Conservation (phyloP, 805 yeast genomes). For the Wickerhamomyces subpelliculosus region DNA sequence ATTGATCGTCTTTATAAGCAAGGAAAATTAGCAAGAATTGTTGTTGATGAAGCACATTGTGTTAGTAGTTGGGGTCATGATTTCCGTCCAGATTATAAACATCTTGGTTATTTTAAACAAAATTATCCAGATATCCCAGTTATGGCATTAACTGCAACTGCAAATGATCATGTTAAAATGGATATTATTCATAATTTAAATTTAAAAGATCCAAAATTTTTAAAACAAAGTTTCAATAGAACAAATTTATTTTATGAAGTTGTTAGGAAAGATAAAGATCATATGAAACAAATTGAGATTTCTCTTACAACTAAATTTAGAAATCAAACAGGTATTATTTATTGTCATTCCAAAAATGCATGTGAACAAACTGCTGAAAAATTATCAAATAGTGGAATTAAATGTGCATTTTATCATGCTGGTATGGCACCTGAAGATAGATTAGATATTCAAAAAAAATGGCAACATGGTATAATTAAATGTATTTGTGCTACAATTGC, state of each 20-base stretch:
- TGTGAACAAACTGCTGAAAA: conserved; percentile 77
- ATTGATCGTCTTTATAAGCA: conserved; percentile 50
- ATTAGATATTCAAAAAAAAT: conserved; percentile 57
- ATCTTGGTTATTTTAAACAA: conserved; percentile 62
- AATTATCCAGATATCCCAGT: conserved; percentile 78
- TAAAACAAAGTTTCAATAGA: conserved; percentile 90
- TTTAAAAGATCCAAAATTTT: conserved; percentile 51
- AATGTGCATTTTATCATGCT: conserved; percentile 80
- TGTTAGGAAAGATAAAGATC: conserved; percentile 50
- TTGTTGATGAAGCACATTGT: conserved; percentile 97
- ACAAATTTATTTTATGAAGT: conserved; percentile 79
- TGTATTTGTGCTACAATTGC: conserved; percentile 97
- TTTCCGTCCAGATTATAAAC: conserved; percentile 92
- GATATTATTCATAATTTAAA: conserved; percentile 80
- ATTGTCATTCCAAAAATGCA: conserved; percentile 83
- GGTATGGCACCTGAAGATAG: conserved; percentile 85
- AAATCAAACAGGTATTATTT: conserved; percentile 76
- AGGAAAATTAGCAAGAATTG: conserved; percentile 68
- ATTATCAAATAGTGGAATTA: conserved; percentile 54
- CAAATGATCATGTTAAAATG: conserved; percentile 80
- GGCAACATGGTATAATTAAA: conserved; percentile 71
- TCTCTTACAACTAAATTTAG: conserved; percentile 44
- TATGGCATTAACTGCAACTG: conserved; percentile 97
- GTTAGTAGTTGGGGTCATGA: conserved; percentile 99
- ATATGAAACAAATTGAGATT: conserved; percentile 51